A percentile compares a stretch with the other conserved stretches of the same genome.
Evolutionary conservation across 441 rosid genomes (phyloP).

Genomic region (Gossypium schwendimanii): DNA sequence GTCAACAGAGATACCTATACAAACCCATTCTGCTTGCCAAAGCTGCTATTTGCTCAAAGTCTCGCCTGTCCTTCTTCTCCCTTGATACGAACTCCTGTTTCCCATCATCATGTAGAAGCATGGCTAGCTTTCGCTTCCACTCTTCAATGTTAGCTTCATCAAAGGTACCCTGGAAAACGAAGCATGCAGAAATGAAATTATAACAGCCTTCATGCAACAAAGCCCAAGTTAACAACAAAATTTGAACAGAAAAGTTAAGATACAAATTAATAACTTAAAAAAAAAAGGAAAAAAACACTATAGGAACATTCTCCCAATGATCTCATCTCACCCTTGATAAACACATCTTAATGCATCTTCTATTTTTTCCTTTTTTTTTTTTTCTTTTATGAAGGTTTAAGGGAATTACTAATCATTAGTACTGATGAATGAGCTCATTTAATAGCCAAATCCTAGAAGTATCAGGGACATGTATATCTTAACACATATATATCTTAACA

Average conservation of each 20-base stretch:
- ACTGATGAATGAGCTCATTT: background rate
- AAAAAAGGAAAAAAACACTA: background rate
- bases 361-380: background rate
- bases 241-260: background rate
- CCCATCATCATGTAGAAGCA: slow-evolving; percentile 44
- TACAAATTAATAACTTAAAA: background rate
- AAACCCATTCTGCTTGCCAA: slow-evolving; percentile 70
- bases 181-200: background rate
- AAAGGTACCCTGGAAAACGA: slow-evolving; percentile 33
- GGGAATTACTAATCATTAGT: background rate
- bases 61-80: slow-evolving; percentile 76
- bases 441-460: slow-evolving; percentile 1
- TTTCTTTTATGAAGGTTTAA: background rate
- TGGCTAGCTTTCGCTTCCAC: slow-evolving; percentile 54
- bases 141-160: slow-evolving; percentile 40
- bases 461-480: too few relatives aligned
- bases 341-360: background rate
- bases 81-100: slow-evolving; percentile 72
- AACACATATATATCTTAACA: background rate
- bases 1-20: slow-evolving; percentile 48
- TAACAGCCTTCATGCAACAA: background rate
- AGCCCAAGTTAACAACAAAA: background rate
- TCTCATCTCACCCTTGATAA: background rate
- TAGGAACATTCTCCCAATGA: background rate
- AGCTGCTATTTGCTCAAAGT: slow-evolving; percentile 68